Base-by-base conservation (phyloP, 2,329 filamentous ascomycete genomes). In the Talaromyces sp. region DNA sequence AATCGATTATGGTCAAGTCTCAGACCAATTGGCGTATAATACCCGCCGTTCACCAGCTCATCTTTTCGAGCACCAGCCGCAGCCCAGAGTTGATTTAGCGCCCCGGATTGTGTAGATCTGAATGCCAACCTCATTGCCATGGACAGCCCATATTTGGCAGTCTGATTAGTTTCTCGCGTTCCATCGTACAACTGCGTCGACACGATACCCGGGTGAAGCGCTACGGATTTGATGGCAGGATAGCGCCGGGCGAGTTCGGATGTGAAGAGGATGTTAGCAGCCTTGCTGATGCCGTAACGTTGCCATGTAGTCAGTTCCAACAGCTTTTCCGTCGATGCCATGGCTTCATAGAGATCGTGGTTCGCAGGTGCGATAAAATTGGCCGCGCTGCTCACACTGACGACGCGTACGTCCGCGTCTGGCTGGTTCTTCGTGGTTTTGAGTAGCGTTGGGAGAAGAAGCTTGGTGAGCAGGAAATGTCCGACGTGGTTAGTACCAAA, bases 231-330 rank as follows among this genome's bases (percentile, higher is more conserved):
- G 1, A 82, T 72, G 18, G 74, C 65, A 0, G 79, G 79, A 59
- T 79, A 74, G 1, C 78, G 76, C 6, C 77, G 74, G 3, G 79
- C 79, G 4, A 84, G 65, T 64, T 82, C 79, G 0, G 74, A 67
- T 2, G 80, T 79, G 54, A 79, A 79, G 5, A 82, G 68, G 31
- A 83, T 76, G 58, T 81, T 82, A 2, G 81, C 82, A 0, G 80
- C 75, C 67, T 84, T 85, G 62, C 78, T 81, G n/a, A 80, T 78
- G 8, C 75, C 79, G 65, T 85, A 85, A 1, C 81, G 79, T 2
- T 72, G 68, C 74, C 77, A 81, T 4, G 78, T 75, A 36, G 74
- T 77, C 4, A 68, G 61, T 0, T 63, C 63, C 28, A 77, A 64
- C 1, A 80, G 70, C 1, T 68, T 67, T 2, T 69, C 61, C 0